Evolutionary conservation across 768 basidiomycete genomes (phyloP).

Genomic region (Harrya chromipes): DNA sequence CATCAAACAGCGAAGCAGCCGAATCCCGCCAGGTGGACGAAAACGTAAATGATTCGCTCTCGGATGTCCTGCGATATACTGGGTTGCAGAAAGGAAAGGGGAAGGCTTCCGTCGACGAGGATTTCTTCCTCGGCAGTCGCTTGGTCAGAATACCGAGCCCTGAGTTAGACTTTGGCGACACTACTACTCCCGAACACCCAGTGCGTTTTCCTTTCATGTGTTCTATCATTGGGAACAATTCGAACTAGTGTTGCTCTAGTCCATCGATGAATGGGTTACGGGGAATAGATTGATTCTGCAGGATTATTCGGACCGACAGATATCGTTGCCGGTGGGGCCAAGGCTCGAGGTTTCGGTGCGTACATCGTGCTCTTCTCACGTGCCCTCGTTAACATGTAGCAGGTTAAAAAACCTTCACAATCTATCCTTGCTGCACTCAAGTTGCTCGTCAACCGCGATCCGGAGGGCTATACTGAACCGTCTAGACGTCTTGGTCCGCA

Average conservation of each 20-base stretch:
- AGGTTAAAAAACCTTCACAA: slow-evolving; percentile 25
- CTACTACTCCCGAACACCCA: neutral
- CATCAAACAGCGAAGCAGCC: neutral
- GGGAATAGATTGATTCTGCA: slow-evolving; percentile 24
- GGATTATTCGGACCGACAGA: slow-evolving; percentile 29
- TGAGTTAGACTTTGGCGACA: neutral
- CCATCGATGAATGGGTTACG: slow-evolving; percentile 18
- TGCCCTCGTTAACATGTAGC: neutral
- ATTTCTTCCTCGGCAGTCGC: neutral
- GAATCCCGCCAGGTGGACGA: neutral
- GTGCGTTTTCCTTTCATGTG: slow-evolving; percentile 4
- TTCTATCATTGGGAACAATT: neutral
- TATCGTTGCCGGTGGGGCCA: slow-evolving; percentile 20
- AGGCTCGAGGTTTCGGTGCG: slow-evolving; percentile 26
- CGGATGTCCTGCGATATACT: slow-evolving; percentile 6
- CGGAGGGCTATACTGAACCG: slow-evolving; percentile 1
- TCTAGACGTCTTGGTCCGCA: slow-evolving; percentile 28
- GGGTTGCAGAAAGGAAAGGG: slow-evolving; percentile 15
- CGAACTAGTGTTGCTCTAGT: slow-evolving; percentile 5
- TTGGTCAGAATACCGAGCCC: neutral
- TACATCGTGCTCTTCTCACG: neutral
- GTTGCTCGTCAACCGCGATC: slow-evolving; percentile 29
- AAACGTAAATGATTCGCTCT: neutral
- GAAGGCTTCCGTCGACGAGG: neutral
- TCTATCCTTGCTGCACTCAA: slow-evolving; percentile 27